Evolutionary conservation across 2,329 filamentous ascomycete species (phyloP).

Genomic region (Penicillium griseofulvum): DNA sequence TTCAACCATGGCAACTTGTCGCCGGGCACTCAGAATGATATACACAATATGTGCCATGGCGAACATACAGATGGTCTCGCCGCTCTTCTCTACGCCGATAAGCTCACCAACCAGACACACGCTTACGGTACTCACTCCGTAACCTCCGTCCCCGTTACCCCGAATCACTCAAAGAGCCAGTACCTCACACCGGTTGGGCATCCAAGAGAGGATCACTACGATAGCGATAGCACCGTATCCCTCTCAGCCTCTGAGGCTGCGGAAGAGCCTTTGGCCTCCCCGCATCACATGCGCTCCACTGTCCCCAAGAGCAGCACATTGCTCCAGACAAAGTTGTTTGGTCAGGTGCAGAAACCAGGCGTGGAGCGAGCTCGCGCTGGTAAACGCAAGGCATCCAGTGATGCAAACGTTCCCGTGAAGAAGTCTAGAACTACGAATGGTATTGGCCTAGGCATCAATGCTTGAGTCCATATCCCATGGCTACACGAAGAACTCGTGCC

Average conservation of each 20-base stretch:
- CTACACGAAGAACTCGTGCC: conserved; percentile 3
- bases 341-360: conserved; percentile 58
- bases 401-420: conserved; percentile 45
- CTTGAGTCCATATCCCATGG: conserved; percentile 21
- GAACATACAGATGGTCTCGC: conserved; percentile 39
- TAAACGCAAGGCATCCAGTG: conserved; percentile 44
- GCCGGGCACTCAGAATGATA: conserved; percentile 57
- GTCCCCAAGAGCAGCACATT: conserved; percentile 46
- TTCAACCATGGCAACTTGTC: conserved; percentile 70
- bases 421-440: conserved; percentile 49
- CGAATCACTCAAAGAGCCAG: conserved; percentile 55
- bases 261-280: conserved; percentile 49
- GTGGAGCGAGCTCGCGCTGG: conserved; percentile 33
- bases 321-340: conserved; percentile 64
- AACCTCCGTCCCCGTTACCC: conserved; percentile 72
- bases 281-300: conserved; percentile 23
- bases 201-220: conserved; percentile 53
- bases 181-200: conserved; percentile 61
- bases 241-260: conserved; percentile 56
- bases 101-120: conserved; percentile 36
- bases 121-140: conserved; percentile 45
- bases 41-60: conserved; percentile 37
- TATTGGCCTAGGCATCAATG: conserved; percentile 58
- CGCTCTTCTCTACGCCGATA: conserved; percentile 41
- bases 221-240: conserved; percentile 83